phyloP scores from a whole-genome alignment of 371 early-diverging fungal genomes.

The Mortierella sp. region DNA sequence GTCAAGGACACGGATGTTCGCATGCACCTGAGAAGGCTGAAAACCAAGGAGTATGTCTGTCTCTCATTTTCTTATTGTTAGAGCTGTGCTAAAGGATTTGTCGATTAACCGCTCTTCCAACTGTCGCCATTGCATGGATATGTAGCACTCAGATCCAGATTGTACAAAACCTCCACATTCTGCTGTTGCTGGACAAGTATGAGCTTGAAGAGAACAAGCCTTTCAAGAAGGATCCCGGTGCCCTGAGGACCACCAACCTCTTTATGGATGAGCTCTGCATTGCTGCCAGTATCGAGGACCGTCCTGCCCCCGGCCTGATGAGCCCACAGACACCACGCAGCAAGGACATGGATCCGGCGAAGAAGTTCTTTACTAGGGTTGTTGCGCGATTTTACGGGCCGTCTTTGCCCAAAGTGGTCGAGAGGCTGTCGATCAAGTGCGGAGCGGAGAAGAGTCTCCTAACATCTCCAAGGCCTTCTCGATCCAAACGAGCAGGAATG shows the following conservation, averaged over 20 bases:
- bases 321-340: conserved; percentile 48
- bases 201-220: conserved; percentile 47
- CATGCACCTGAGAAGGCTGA: conserved; percentile 18
- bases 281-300: conserved; percentile 31
- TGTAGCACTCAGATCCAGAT: conserved; percentile 49
- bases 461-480: conserved; percentile 26
- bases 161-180: conserved; percentile 47
- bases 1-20: conserved; percentile 35
- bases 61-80: not conserved
- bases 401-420: conserved; percentile 35
- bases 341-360: conserved; percentile 48
- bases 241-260: conserved; percentile 17
- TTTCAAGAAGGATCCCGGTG: conserved; percentile 49
- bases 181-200: conserved; percentile 39
- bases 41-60: conserved; percentile 46
- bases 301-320: conserved; percentile 20
- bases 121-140: no score
- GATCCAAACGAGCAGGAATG: conserved; percentile 26
- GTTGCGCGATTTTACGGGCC: conserved; percentile 36
- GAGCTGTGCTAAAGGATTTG: not conserved
- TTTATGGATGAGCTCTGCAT: conserved; percentile 52
- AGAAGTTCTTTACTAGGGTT: conserved; percentile 41
- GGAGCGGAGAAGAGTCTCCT: conserved; percentile 38
- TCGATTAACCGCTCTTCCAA: no score
- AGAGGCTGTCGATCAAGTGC: conserved; percentile 40